These are phyloP conservation scores for Staphylotrichum tortipilum DNA, from an alignment of 495 filamentous ascomycete species.

Conservation along the genomic window DNA sequence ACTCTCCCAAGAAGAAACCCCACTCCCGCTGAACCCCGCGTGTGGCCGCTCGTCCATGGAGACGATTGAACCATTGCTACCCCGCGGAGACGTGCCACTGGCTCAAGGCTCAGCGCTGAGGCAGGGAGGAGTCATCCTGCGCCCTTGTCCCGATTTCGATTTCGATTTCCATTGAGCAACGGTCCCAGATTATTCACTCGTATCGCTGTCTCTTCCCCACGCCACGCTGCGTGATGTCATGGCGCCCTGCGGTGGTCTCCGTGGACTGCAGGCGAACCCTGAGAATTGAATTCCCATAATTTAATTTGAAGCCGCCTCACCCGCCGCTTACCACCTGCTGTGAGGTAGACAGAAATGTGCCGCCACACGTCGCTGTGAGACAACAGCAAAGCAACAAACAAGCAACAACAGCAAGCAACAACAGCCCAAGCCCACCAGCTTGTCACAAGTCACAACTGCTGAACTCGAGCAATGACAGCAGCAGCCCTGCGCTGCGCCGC, in stretches of 20 bases:
- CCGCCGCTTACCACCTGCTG: no score
- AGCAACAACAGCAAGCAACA: no score
- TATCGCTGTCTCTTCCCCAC: no score
- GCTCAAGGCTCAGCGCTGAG: not conserved
- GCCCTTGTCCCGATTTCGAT: no score
- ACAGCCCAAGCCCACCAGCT: not conserved
- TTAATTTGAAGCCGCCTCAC: no score
- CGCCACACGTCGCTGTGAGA: no score
- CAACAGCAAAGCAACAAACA: no score
- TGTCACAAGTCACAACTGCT: not conserved
- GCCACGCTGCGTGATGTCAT: not conserved
- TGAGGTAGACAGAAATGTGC: not conserved
- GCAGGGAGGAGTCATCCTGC: no score
- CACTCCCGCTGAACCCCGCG: not conserved
- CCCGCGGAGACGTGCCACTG: conserved; percentile 5
- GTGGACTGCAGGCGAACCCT: not conserved
- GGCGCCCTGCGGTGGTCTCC: no score
- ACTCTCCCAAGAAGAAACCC: not conserved
- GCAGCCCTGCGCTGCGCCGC: conserved; percentile 6
- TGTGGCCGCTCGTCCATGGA: not conserved
- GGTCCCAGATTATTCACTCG: no score
- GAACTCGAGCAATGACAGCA: conserved; percentile 8
- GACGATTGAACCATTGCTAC: no score
- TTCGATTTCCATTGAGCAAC: not conserved
- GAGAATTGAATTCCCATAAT: no score